Percentiles rank a stretch among this genome's conserved stretches.
Conservation (phyloP, 805 yeast genomes). For the Yarrowia sp. region DNA sequence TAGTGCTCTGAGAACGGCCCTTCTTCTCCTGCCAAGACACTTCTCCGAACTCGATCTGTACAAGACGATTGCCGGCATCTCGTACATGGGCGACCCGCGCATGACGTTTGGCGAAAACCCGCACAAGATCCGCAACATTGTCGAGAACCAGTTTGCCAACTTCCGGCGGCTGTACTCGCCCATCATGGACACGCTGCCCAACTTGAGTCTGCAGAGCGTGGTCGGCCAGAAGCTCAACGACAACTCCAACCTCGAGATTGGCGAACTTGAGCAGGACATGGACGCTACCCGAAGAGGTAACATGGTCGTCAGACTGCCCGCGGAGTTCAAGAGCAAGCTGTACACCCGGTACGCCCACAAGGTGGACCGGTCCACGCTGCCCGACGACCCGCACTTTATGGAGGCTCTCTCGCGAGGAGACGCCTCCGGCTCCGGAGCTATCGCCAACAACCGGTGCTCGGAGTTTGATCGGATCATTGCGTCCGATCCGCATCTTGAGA, state of each 20-base stretch:
- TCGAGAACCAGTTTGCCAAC: constrained; percentile 69
- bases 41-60: constrained; percentile 73
- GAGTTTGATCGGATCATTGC: constrained; percentile 56
- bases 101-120: constrained; percentile 92
- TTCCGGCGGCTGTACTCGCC: constrained; percentile 82
- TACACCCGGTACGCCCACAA: constrained; percentile 45
- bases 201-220: constrained; percentile 44
- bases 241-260: constrained; percentile 47
- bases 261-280: constrained; percentile 49
- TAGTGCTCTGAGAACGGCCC: constrained; percentile 75
- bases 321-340: constrained; percentile 55
- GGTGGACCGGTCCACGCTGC: constrained; percentile 23
- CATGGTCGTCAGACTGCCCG: constrained; percentile 58
- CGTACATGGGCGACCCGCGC: constrained; percentile 91
- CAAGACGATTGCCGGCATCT: constrained; percentile 75
- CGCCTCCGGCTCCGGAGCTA: constrained; percentile 27
- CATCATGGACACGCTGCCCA: constrained; percentile 55
- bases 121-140: constrained; percentile 84
- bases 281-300: constrained; percentile 53
- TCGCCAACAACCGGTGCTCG: constrained; percentile 44
- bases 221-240: constrained; percentile 42
- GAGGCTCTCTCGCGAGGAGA: constrained; percentile 32
- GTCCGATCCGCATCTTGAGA: constrained; percentile 52
- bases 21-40: constrained; percentile 58
- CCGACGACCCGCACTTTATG: constrained; percentile 38